Base-by-base conservation (phyloP, 495 filamentous ascomycete genomes). In the Penicillium salamii region DNA sequence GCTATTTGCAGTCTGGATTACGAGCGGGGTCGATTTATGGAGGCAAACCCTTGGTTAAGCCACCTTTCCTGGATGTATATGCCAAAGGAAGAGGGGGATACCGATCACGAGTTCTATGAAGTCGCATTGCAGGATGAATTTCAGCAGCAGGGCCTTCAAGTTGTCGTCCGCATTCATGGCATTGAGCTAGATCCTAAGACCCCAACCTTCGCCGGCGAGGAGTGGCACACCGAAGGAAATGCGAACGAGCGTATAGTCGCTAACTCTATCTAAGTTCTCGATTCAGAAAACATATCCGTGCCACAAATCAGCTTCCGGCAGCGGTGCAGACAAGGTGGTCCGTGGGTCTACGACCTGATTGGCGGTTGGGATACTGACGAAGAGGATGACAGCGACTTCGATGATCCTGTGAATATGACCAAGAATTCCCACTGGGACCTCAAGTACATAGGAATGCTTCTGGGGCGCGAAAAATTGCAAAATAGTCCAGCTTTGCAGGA, bases 221-320 rank as follows among this genome's bases (percentile, higher is more conserved):
- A 52, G 14, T 57, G 40, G 34, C 54, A 46, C 33, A 49, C 38
- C 8, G 46, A 57, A 12, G 50, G 54, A 42, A 49, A 45, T 33
- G 31, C 38, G 26, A 57, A 57, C 33, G 54, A 57, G 29, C 54
- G 40, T 20, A 57, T 57, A 23, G 42, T 53, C 13, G 45, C 39
- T n/a, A 50, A 46, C 14, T 28, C 54, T 4, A 26, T 46, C 23
- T 57, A 50, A 20, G 42, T 15, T 12, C 50, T 52, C 32, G 37
- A 48, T 38, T 26, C 32, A 15, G 39, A 51, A 28, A 56, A 57
- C 12, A 34, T 53, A 14, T 40, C 53, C 8, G 46, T 50, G 15
- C 23, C 41, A 0, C 52, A 38, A 32, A 42, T 55, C 19, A 32
- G 32, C 40, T 50, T 46, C 41, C 52, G 35, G 23, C 46, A 55